Base-by-base conservation (phyloP, 306 rosid species). In the Mimosa bimucronata region DNA sequence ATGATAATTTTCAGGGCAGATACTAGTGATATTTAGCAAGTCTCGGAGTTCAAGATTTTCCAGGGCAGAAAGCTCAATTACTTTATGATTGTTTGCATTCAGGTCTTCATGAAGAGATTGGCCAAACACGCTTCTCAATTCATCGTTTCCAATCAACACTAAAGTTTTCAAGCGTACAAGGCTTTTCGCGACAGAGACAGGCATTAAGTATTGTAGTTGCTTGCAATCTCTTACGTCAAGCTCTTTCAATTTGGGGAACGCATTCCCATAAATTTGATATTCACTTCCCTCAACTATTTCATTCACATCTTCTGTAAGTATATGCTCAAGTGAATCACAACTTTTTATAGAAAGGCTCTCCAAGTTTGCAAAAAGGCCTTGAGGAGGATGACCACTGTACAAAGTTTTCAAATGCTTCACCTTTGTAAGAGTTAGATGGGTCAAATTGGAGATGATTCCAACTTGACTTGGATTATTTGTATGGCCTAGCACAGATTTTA, bases 1-100 rank as follows among this genome's bases (percentile, higher is more conserved):
- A 29, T 29, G 41, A 62, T 29, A 29, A 62, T 62, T 62, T 62
- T 29, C 4, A 12, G 68, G 40, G 30, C n/a, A 62, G 7, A 62
- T 62, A 8, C 21, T 29, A 29, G 15, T 7, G 3, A 29, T 13
- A 15, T 6, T 62, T 29, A 41, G 21, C 68, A 29, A 5, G 4
- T 6, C 0, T 5, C 0, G 0, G 4, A 13, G 3, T 0, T 0
- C 0, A 11, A 29, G 68, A 0, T 0, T 0, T 6, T 11, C 7
- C 2, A 62, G 6, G 30, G 68, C 3, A 14, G 41, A 12, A 29
- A 62, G 15, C 68, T 62, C 5, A 3, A 62, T 62, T 18, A 29
- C 6, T 2, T 29, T n/a, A 28, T 14, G 30, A 11, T 14, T 2
- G 40, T 62, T 62, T 62, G 5, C 4, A 14, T 29, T 5, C 15